These are phyloP conservation scores for Tagetes erecta DNA, from an alignment of 129 eudicot species.

Conservation along the genomic window DNA sequence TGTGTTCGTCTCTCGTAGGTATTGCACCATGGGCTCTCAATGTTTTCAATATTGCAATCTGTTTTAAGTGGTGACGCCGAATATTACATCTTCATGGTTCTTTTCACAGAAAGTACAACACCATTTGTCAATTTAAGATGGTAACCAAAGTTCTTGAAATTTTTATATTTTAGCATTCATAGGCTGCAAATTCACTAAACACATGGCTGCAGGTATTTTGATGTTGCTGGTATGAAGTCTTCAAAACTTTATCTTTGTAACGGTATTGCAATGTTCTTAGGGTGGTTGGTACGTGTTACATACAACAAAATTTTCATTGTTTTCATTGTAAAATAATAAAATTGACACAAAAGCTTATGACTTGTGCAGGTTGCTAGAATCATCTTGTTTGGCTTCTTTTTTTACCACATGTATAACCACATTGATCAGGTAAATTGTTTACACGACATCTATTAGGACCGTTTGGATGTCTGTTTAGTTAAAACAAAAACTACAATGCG, in stretches of 20 bases:
- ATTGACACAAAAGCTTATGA: slow-evolving; percentile 20
- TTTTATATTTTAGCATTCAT: slow-evolving; percentile 6
- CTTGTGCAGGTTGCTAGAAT: slow-evolving; percentile 75
- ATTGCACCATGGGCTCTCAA: slow-evolving; percentile 82
- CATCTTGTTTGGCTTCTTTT: slow-evolving; percentile 57
- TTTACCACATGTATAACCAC: slow-evolving; percentile 69
- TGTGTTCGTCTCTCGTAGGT: slow-evolving; percentile 39
- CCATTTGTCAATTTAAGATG: slow-evolving; percentile 88
- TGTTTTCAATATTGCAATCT: slow-evolving; percentile 58
- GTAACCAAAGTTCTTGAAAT: slow-evolving; percentile 37
- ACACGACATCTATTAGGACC: neutral
- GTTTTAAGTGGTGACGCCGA: slow-evolving; percentile 67
- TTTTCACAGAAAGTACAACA: slow-evolving; percentile 80
- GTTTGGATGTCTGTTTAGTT: neutral
- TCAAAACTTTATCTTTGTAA: slow-evolving; percentile 63
- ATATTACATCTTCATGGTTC: slow-evolving; percentile 72
- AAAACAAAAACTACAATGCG: neutral
- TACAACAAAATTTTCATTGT: neutral
- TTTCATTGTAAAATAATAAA: neutral
- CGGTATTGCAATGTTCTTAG: slow-evolving; percentile 80
- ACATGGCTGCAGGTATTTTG: slow-evolving; percentile 59
- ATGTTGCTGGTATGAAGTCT: slow-evolving; percentile 70
- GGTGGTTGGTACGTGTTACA: slow-evolving; percentile 75
- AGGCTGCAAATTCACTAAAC: slow-evolving; percentile 5
- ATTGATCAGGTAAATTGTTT: slow-evolving; percentile 56